Evolutionary conservation across 257 asterid genomes (phyloP).

Genomic region (Linderniella brevidens): DNA sequence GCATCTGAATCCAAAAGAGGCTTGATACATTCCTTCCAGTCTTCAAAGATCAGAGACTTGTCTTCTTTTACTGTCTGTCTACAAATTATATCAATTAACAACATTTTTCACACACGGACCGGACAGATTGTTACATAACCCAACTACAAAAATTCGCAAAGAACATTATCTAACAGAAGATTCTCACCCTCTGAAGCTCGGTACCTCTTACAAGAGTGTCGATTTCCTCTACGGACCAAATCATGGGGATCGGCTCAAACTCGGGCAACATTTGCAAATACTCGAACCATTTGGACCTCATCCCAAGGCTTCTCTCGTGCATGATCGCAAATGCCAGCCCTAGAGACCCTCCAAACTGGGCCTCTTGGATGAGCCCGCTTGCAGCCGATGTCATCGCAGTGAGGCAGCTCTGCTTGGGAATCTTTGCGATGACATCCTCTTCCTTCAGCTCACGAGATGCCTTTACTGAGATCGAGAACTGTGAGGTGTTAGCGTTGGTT

Average conservation of each 20-base stretch:
- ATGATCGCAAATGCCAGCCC: constrained; percentile 63
- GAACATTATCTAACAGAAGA: neutral
- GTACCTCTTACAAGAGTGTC: constrained; percentile 70
- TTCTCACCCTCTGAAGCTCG: constrained; percentile 60
- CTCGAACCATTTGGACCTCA: constrained; percentile 61
- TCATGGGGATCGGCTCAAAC: constrained; percentile 69
- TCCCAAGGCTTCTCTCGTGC: constrained; percentile 80
- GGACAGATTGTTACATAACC: neutral
- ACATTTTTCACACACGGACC: neutral
- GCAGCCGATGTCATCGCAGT: constrained; percentile 65
- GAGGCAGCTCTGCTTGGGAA: constrained; percentile 80
- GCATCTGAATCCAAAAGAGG: constrained; percentile 36
- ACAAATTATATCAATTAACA: constrained; percentile 12
- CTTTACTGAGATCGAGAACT: constrained; percentile 34
- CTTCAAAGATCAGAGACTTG: constrained; percentile 49
- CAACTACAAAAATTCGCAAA: neutral
- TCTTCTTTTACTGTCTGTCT: constrained; percentile 75
- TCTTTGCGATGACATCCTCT: constrained; percentile 66
- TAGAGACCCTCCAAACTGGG: constrained; percentile 55
- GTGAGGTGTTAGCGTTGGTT: constrained; percentile 8
- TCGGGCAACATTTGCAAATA: constrained; percentile 55
- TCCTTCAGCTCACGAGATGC: constrained; percentile 46
- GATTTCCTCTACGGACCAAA: constrained; percentile 53
- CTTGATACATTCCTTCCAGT: constrained; percentile 72
- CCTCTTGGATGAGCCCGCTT: constrained; percentile 41